Conservation (phyloP, 257 asterid species). For the Misopates orontium region DNA sequence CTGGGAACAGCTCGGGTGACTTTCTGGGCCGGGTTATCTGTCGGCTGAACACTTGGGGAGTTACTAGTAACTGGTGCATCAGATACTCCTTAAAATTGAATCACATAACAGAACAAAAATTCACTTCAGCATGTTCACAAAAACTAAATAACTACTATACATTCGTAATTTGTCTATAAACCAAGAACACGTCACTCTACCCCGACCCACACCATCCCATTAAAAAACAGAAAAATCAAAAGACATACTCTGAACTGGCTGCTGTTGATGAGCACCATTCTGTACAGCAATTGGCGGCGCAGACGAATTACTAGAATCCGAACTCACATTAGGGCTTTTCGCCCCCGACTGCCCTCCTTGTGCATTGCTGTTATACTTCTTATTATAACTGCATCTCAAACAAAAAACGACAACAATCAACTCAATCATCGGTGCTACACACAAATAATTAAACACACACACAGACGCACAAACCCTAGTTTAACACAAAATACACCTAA, state of each 20-base stretch:
- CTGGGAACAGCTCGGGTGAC: constrained; percentile 49
- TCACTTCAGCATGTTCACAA: constrained; percentile 2
- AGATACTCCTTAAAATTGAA: constrained; percentile 36
- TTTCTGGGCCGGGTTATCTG: constrained; percentile 46
- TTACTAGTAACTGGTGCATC: constrained; percentile 37
- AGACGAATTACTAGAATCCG: constrained; percentile 36
- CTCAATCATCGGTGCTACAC: neutral
- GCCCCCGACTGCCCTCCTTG: constrained; percentile 61
- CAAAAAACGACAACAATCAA: neutral
- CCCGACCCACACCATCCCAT: neutral
- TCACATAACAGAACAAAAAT: neutral
- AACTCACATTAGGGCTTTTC: constrained; percentile 39
- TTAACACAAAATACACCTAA: constrained; percentile 8
- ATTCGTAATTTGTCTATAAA: neutral
- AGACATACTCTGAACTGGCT: constrained; percentile 32
- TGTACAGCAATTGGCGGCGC: constrained; percentile 38
- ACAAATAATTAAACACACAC: too few relatives aligned
- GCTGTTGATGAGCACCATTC: constrained; percentile 61
- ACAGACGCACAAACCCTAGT: constrained; percentile 17
- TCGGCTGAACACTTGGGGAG: constrained; percentile 36
- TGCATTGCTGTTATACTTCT: constrained; percentile 53
- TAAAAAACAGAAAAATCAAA: neutral
- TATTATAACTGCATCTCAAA: constrained; percentile 37
- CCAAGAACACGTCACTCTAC: constrained; percentile 10
- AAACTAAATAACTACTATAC: too few relatives aligned